Base-by-base conservation (phyloP, 768 basidiomycete genomes). In the Agrocybe praecox region DNA sequence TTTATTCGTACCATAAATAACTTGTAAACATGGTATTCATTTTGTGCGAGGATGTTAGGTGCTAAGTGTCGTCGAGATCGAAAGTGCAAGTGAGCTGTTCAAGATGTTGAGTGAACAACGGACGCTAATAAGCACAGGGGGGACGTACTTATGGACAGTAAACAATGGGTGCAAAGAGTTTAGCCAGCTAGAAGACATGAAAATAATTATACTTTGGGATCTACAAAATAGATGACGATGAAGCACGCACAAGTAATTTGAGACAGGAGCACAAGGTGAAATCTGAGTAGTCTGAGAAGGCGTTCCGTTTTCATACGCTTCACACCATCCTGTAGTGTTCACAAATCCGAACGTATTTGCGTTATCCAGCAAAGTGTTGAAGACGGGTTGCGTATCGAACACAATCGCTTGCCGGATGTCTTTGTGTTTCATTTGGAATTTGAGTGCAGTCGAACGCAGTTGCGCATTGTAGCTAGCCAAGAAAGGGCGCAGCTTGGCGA, bases 131-230 rank as follows among this genome's bases (percentile, higher is more conserved):
- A 18, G 26, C 10, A 21, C 19, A 49, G 14, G 2, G 17, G 57
- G 26, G 32, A 69, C 81, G 61, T 62, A 86, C 86, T 83, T 74
- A 62, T 87, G 86, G 54, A 88, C 77, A 21, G 84, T 83, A 62
- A 85, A 88, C 18, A 87, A 61, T 23, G 85, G 86, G 65, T 87
- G 85, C 40, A 88, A 70, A 2, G 74, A 66, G 65, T 87, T 86
- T 46, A 87, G 64, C 85, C 85, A 87, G 71, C 84, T 86, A 55
- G 15, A 42, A 18, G 15, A 42, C 18, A 1, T 21, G 44, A 23
- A 19, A 34, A 7, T 36, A 12, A 42, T 2, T n/a, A n/a, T n/a
- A n/a, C n/a, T 11, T 18, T 34, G 29, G 44, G 18, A 26, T 49
- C 15, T 43, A 36, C 14, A 18, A 22, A 47, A 26, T 29, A n/a